Conservation (phyloP, 2,329 filamentous ascomycete genomes). For the Scedosporium minutisporum region DNA sequence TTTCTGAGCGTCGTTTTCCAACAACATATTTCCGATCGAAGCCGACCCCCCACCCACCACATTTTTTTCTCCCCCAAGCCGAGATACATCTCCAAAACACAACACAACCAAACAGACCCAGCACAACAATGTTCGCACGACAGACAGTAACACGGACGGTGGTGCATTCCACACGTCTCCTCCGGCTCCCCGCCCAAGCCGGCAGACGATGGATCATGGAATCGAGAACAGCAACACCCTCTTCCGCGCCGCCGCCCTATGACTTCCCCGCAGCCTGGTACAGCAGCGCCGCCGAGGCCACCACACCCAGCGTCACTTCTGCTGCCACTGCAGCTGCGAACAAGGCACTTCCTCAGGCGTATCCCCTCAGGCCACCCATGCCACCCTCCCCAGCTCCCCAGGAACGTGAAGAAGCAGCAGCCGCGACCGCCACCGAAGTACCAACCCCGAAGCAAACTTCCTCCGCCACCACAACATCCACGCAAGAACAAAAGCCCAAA, state of each 20-base stretch:
- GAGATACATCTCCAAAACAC: not conserved
- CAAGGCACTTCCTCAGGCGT: not conserved
- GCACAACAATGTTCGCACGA: slow-evolving; percentile 3
- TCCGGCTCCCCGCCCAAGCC: not conserved
- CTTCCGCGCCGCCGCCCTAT: not conserved
- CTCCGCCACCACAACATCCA: not conserved
- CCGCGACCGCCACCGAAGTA: not conserved
- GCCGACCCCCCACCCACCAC: not conserved
- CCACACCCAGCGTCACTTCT: not conserved
- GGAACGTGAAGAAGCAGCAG: not conserved
- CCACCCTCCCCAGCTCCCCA: not conserved
- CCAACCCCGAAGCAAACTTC: not conserved
- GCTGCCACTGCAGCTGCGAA: no score
- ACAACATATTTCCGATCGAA: not conserved
- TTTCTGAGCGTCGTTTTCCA: not conserved
- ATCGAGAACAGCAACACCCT: not conserved
- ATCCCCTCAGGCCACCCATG: slow-evolving; percentile 2
- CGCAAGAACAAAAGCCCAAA: not conserved
- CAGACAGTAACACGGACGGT: not conserved
- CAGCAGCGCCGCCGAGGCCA: slow-evolving; percentile 1
- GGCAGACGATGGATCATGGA: not conserved
- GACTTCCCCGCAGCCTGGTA: not conserved
- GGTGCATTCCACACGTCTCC: not conserved
- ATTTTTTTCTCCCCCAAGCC: not conserved
- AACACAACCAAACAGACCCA: no score